Conservation (phyloP, 2,329 filamentous ascomycete genomes). For the Fusarium transvaalense region DNA sequence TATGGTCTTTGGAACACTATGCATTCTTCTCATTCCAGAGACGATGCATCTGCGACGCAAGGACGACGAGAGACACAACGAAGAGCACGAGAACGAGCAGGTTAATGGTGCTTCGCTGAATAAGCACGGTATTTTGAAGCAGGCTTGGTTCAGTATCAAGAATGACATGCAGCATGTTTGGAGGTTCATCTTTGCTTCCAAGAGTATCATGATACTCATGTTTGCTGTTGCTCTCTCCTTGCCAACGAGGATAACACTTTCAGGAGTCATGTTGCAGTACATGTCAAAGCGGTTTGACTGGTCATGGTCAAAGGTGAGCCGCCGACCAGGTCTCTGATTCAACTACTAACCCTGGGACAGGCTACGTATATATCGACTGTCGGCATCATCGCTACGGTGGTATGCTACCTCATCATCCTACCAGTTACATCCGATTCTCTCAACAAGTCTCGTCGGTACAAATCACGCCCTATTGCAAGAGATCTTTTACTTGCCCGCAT, state of each 20-base stretch:
- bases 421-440: constrained; percentile 53
- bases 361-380: constrained; percentile 59
- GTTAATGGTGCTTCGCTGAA: background rate
- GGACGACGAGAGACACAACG: constrained; percentile 43
- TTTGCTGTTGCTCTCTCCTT: constrained; percentile 48
- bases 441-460: constrained; percentile 43
- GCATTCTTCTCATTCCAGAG: constrained; percentile 57
- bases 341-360: constrained; percentile 28
- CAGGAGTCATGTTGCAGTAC: constrained; percentile 63
- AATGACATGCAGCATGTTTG: constrained; percentile 54
- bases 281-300: constrained; percentile 64
- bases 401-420: constrained; percentile 56
- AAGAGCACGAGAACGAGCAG: constrained; percentile 4
- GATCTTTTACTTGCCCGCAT: constrained; percentile 58
- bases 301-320: constrained; percentile 58
- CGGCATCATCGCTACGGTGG: constrained; percentile 54
- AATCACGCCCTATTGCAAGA: constrained; percentile 52
- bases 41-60: constrained; percentile 55
- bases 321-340: fast-evolving
- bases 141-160: constrained; percentile 46
- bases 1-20: constrained; percentile 47
- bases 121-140: constrained; percentile 34
- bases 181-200: constrained; percentile 57
- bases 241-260: constrained; percentile 50
- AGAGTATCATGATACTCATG: constrained; percentile 55